Base-by-base conservation (phyloP, 495 filamentous ascomycete species). In the Neurospora tetrasperma region DNA sequence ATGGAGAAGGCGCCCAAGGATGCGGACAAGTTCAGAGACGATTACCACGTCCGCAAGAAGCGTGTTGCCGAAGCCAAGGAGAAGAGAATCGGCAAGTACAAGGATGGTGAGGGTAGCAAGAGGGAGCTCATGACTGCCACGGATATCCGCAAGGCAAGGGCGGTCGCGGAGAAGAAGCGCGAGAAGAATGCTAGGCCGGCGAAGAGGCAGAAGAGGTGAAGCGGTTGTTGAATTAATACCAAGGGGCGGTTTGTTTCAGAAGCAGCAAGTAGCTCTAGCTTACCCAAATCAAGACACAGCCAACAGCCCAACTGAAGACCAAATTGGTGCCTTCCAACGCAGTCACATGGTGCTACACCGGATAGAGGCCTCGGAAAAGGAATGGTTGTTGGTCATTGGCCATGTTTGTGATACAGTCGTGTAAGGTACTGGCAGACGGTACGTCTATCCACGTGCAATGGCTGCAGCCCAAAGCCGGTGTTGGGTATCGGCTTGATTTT, bases 131-230 rank as follows among this genome's bases (percentile, higher is more conserved):
- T 89, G 84, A 90, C 86, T 62, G 89, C 89, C 42, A 92, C 95
- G 8, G 93, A 97, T 78, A 94, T 99, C 75, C 86, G 93, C 74
- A 95, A 93, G 83, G 88, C 90, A 72, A 85, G 94, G 77, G 89
- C 90, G 78, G 69, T 92, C 76, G 86, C 91, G 84, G 91, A 96
- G 83, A 87, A 84, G 83, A 87, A 89, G 77, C 90, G 83, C 78
- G 91, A 92, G 80, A 99, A 98, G 89, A 98, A 97, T 78, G 94
- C 91, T 1, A 84, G 95, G 80, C 94, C 94, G n/a, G 79, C 86
- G 70, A 92, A 87, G 82, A 93, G 89, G 86, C 81, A 81, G 71
- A 85, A 83, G 77, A 78, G 80, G 77, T 78, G 72, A 77, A 59
- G 27, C 31, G 54, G 43, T 59, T 27, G 38, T 66, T 66, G 59